Evolutionary conservation across 192 early-diverging fungal species (phyloP), one percentile per base, ranked within the genome.

Genomic region (Glomus cerebriforme): DNA sequence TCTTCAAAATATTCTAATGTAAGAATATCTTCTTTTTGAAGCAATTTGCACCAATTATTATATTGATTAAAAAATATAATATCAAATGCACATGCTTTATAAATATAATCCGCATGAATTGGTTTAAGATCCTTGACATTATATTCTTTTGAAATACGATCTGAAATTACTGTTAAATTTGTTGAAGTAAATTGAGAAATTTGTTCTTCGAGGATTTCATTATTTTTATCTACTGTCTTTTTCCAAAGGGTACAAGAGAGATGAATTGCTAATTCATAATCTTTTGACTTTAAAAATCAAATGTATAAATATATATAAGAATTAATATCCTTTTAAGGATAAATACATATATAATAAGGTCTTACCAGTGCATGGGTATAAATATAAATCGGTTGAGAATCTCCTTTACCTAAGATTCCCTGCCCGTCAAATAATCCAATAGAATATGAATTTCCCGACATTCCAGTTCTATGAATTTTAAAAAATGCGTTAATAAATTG

Each of bases 361-460:
- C 35, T 77, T 45, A 65, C 63, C 7, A 19, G 26, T 0, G 63
- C 24, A 26, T 29, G 7, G 26, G 62, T 35, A 49, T 8, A 58
- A 24, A 65, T 65, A 77, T 66, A 77, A 22, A 77, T 19, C 26
- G 75, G 62, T 47, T 77, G 75, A 22, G 45, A 66, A 45, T 45
- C 31, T 8, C 31, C 8, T 17, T 49, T 24, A 29, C 75, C 37
- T 24, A 77, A 58, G 8, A 63, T 32, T 77, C 75, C 75, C 12
- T 64, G n/a, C 27, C 75, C 75, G 19, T 34, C 35, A 66, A 77
- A 49, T 47, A 77, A 66, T 66, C 75, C 75, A 31, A 77, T 13
- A 13, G 75, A 35, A 43, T 65, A 77, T 29, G 75, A 34, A 65
- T 15, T 49, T 63, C 75, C 75, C 1, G 75, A 77, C 39, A 65